Conservation (phyloP, 305 asterid species). For the Fraxinus platypoda region DNA sequence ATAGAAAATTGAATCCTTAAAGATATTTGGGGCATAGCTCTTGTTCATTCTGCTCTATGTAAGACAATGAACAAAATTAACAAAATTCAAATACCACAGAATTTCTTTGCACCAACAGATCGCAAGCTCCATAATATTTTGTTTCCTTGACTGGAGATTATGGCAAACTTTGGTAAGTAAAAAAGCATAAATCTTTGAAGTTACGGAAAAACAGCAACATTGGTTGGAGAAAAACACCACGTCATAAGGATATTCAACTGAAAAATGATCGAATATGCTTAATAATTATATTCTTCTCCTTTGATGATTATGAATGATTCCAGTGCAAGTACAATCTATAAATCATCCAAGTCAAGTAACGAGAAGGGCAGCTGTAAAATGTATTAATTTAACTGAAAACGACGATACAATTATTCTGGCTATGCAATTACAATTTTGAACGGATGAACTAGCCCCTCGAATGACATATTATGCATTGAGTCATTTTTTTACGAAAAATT, state of each 20-base stretch:
- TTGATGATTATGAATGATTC: not conserved
- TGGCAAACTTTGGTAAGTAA: not conserved
- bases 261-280: not conserved
- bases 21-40: not conserved
- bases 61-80: not conserved
- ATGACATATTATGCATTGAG: conserved; percentile 37
- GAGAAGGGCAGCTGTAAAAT: conserved; percentile 23
- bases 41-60: not conserved
- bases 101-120: not conserved
- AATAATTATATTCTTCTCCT: conserved; percentile 15
- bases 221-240: not conserved
- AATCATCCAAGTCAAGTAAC: not conserved
- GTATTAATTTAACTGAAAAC: conserved; percentile 33
- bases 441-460: conserved; percentile 35
- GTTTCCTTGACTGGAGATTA: not conserved
- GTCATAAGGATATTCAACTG: not conserved
- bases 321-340: conserved; percentile 8
- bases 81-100: not conserved
- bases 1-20: not conserved
- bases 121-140: not conserved
- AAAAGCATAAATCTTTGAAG: not conserved
- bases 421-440: conserved; percentile 35
- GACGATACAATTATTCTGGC: conserved; percentile 38
- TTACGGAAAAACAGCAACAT: not conserved
- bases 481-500: conserved; percentile 21